Percentiles rank a stretch among this genome's conserved stretches.
Evolutionary conservation across 2,329 filamentous ascomycete genomes (phyloP).

Genomic region (Colletotrichum tropicicola): DNA sequence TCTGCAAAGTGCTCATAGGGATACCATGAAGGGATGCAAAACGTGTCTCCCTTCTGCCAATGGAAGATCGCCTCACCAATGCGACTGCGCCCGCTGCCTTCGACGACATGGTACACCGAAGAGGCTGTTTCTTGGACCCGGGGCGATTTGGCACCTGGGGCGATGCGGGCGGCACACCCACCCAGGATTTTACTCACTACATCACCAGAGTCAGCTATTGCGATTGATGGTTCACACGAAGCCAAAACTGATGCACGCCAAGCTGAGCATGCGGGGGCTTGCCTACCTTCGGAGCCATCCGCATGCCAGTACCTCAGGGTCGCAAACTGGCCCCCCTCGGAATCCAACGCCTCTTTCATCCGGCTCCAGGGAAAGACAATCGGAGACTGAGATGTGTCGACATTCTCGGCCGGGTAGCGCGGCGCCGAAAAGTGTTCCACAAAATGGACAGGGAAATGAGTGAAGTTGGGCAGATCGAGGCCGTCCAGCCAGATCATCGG

Average conservation of each 20-base stretch:
- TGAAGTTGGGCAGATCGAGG: constrained; percentile 59
- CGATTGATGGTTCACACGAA: not conserved
- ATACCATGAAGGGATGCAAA: constrained; percentile 63
- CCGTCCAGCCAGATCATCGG: constrained; percentile 67
- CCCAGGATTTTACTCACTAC: constrained; percentile 57
- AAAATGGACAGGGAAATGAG: constrained; percentile 61
- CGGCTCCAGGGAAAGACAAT: constrained; percentile 58
- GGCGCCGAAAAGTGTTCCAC: constrained; percentile 54
- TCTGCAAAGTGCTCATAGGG: constrained; percentile 56
- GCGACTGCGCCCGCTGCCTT: constrained; percentile 50
- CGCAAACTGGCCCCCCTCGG: constrained; percentile 35
- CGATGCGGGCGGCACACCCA: constrained; percentile 54
- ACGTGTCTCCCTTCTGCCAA: constrained; percentile 63
- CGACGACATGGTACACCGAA: constrained; percentile 61
- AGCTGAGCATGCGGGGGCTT: not conserved
- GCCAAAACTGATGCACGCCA: not conserved
- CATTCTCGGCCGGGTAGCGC: constrained; percentile 52
- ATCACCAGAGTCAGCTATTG: not conserved
- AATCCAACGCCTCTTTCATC: constrained; percentile 54
- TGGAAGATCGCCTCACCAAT: constrained; percentile 46
- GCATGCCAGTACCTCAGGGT: constrained; percentile 43
- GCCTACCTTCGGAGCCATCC: constrained; percentile 41
- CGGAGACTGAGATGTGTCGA: constrained; percentile 47
- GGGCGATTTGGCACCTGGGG: constrained; percentile 45
- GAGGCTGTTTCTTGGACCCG: constrained; percentile 58